phyloP scores from a whole-genome alignment of 306 rosid genomes.

The Amphicarpaea edgeworthii region DNA sequence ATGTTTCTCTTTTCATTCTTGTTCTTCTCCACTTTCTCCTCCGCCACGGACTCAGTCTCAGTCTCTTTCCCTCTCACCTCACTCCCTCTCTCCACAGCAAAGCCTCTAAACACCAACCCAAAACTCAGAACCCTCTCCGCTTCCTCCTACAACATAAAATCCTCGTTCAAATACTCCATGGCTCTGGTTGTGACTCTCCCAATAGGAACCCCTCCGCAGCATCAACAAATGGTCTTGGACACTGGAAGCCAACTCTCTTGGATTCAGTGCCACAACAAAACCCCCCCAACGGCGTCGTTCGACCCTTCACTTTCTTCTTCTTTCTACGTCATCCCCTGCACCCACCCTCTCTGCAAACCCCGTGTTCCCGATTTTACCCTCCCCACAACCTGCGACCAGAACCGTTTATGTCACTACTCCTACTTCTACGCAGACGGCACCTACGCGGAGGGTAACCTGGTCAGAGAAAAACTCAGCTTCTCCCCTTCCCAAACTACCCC shows the following conservation, averaged over 20 bases:
- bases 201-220: slow-evolving; percentile 92
- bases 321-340: slow-evolving; percentile 77
- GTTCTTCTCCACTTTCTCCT: slow-evolving; percentile 37
- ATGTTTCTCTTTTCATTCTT: slow-evolving; percentile 39
- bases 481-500: slow-evolving; percentile 73
- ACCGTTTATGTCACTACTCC: slow-evolving; percentile 91
- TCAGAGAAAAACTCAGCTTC: slow-evolving; percentile 70
- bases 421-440: slow-evolving; percentile 96
- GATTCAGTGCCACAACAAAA: slow-evolving; percentile 75
- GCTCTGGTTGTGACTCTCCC: slow-evolving; percentile 82
- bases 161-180: slow-evolving; percentile 69
- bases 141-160: slow-evolving; percentile 54
- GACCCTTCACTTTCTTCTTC: slow-evolving; percentile 89
- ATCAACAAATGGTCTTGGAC: slow-evolving; percentile 81
- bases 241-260: slow-evolving; percentile 98
- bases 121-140: slow-evolving; percentile 28
- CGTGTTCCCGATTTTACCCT: slow-evolving; percentile 88
- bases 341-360: slow-evolving; percentile 84
- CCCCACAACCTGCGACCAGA: slow-evolving; percentile 86
- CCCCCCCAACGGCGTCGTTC: slow-evolving; percentile 61
- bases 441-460: slow-evolving; percentile 90
- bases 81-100: background rate
- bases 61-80: slow-evolving; percentile 63
- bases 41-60: slow-evolving; percentile 35
- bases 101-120: slow-evolving; percentile 16